Conservation (phyloP, 495 filamentous ascomycete species). For the Cairneyella variabilis region DNA sequence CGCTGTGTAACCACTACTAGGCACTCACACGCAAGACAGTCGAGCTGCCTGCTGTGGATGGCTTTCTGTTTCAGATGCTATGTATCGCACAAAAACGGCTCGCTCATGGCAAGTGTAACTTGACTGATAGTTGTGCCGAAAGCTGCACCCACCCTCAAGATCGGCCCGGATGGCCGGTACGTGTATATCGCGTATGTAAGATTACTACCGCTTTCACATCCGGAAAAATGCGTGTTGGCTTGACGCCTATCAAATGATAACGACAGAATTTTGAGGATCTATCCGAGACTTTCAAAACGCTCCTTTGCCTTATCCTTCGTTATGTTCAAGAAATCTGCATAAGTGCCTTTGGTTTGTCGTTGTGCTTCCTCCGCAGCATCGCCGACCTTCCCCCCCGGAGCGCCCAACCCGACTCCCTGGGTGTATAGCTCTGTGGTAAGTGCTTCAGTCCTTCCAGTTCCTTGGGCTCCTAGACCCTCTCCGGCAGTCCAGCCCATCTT, state of each 20-base stretch:
- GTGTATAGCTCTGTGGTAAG: slow-evolving; percentile 77
- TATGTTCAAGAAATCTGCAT: slow-evolving; percentile 72
- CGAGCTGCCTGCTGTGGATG: no score
- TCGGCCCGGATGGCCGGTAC: not conserved
- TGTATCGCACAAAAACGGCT: no score
- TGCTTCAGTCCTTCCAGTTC: slow-evolving; percentile 71
- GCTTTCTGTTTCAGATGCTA: no score
- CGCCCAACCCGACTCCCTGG: slow-evolving; percentile 81
- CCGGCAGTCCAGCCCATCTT: slow-evolving; percentile 92
- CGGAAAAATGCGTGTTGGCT: no score
- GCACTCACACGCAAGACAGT: no score
- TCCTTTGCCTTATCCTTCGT: slow-evolving; percentile 77
- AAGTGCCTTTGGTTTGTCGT: slow-evolving; percentile 64
- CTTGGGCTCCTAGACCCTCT: slow-evolving; percentile 74
- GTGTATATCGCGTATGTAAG: not conserved
- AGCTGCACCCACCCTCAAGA: not conserved
- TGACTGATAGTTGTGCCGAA: not conserved
- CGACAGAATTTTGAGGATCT: not conserved
- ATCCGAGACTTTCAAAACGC: slow-evolving; percentile 54
- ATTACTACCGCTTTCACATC: not conserved
- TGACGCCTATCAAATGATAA: not conserved
- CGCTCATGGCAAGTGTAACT: no score
- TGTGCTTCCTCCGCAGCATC: slow-evolving; percentile 79
- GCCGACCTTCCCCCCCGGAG: slow-evolving; percentile 76
- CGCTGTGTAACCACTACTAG: no score